phyloP scores from a whole-genome alignment of 2,329 filamentous ascomycete genomes.

The Sphaerulina populicola region DNA sequence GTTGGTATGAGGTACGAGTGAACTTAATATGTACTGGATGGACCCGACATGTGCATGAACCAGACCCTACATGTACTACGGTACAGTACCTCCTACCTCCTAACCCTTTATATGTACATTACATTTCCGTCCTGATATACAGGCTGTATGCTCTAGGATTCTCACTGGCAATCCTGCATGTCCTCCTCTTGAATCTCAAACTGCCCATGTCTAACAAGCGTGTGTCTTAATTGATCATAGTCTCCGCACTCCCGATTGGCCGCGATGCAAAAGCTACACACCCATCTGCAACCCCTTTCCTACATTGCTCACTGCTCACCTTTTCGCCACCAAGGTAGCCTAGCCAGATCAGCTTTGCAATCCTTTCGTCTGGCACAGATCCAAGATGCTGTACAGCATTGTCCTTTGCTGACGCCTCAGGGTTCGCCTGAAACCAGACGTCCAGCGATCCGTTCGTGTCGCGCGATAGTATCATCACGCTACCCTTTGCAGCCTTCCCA shows the following conservation, averaged over 20 bases:
- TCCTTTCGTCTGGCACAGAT: slow-evolving; percentile 64
- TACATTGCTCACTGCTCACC: slow-evolving; percentile 74
- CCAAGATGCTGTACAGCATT: slow-evolving; percentile 53
- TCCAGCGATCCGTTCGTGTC: slow-evolving; percentile 57
- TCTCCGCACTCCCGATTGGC: slow-evolving; percentile 77
- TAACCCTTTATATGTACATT: too few relatives aligned
- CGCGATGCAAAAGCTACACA: slow-evolving; percentile 80
- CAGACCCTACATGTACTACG: too few relatives aligned
- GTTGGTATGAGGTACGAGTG: too few relatives aligned
- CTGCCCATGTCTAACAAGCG: background rate
- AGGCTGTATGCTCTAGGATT: too few relatives aligned
- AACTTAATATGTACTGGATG: too few relatives aligned
- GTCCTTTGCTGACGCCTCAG: slow-evolving; percentile 33
- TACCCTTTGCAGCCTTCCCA: slow-evolving; percentile 66
- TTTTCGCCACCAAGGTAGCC: slow-evolving; percentile 80
- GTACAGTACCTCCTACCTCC: too few relatives aligned
- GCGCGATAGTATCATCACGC: slow-evolving; percentile 65
- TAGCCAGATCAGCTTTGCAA: slow-evolving; percentile 77
- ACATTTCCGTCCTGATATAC: too few relatives aligned
- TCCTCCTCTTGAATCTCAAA: background rate
- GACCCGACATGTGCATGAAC: too few relatives aligned
- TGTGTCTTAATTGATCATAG: slow-evolving; percentile 50
- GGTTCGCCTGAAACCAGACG: slow-evolving; percentile 54
- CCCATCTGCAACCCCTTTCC: slow-evolving; percentile 75
- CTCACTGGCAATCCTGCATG: background rate